Evolutionary conservation across 2,329 filamentous ascomycete species (phyloP), one percentile per base, ranked within the genome.

Genomic region (Nemania serpens): DNA sequence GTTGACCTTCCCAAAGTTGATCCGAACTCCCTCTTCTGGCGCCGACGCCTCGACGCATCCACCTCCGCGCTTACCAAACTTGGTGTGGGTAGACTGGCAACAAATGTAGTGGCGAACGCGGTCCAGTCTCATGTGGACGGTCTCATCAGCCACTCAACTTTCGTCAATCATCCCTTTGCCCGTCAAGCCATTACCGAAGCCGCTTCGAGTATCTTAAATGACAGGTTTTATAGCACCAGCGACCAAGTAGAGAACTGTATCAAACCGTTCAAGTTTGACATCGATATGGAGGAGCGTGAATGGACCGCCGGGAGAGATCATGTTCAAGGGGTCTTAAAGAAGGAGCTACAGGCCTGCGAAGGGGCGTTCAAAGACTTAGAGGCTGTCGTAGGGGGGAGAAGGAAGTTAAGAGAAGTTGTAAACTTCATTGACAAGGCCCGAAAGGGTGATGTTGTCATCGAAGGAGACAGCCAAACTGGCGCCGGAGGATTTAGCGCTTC

Each of bases 241-340:
- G 96, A 99, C 71, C 95, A 98, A 77, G 91, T 99, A 1, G 95
- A 99, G 76, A 98, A 98, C 73, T 99, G 94, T 74, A 96, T 99
- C 77, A 99, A 99, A 76, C 95, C 96, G 0, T 99, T 94, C 81
- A 99, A 99, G 74, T 98, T 94, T 68, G 93, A 97, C 64, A 96
- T 99, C 60, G 95, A 99, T 69, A 88, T 99, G 46, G 92, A 97
- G 71, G 91, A 93, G 41, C 82, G 87, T 7, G 96, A 99, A 74
- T 99, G 95, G 95, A 76, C 82, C 3, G 87, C 90, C 62, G 93
- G 93, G 0, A 84, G 94, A 53, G 93, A 97, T 47, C 95, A 96
- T 68, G 89, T 94, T 1, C 84, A 87, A 41, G 83, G 81, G 9
- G 88, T 95, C 1, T 79, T 99, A n/a, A 96, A 96, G 75, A 88